These are phyloP conservation scores for Eutrema heterophyllum DNA, from an alignment of 345 rosid genomes.

Conservation along the genomic window DNA sequence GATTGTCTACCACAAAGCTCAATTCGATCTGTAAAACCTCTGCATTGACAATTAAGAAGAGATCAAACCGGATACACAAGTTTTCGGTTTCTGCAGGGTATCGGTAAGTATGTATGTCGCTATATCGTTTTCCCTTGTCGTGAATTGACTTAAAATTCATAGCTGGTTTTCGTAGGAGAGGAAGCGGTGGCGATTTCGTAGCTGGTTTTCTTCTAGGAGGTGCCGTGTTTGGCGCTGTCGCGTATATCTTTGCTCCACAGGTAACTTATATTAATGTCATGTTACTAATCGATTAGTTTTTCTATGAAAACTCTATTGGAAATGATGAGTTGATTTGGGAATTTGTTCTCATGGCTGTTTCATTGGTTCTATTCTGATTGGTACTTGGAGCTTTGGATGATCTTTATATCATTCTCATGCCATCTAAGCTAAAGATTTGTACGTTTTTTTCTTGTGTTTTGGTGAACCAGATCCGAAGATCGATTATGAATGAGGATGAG, in stretches of 20 bases:
- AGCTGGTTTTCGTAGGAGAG: no score
- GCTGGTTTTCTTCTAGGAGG: constrained; percentile 93
- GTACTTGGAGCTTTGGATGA: neutral
- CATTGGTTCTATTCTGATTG: neutral
- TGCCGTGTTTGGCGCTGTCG: constrained; percentile 73
- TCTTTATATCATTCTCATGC: neutral
- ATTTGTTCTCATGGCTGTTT: neutral
- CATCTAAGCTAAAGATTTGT: neutral
- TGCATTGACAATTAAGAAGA: constrained; percentile 39
- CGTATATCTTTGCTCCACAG: constrained; percentile 88
- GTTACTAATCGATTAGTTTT: neutral
- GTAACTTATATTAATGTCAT: constrained; percentile 29
- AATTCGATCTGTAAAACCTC: constrained; percentile 34
- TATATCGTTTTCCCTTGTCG: neutral
- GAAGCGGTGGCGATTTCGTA: constrained; percentile 74
- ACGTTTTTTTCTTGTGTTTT: neutral
- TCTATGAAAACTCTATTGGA: neutral
- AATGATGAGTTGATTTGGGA: neutral
- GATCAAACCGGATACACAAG: constrained; percentile 31
- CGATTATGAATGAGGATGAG: constrained; percentile 74
- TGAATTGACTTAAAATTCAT: neutral
- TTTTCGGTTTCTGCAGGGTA: constrained; percentile 58
- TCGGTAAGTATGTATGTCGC: constrained; percentile 30
- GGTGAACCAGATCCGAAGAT: constrained; percentile 61
- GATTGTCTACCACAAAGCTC: constrained; percentile 42